Conservation (phyloP, 2,329 filamentous ascomycete species). For the Colletotrichum plurivorum region DNA sequence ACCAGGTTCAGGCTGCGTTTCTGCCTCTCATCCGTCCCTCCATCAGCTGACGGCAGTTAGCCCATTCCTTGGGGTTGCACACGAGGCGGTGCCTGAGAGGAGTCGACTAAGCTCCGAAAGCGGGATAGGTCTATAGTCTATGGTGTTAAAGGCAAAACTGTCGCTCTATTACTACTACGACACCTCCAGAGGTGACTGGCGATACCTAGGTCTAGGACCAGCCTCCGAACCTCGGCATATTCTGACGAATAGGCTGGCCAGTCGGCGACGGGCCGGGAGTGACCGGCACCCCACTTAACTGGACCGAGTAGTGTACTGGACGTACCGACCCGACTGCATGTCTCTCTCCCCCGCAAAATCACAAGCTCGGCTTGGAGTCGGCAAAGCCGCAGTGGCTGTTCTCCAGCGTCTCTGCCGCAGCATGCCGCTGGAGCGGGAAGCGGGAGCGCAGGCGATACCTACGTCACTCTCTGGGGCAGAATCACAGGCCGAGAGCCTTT, state of each 20-base stretch:
- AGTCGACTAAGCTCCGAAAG: not conserved
- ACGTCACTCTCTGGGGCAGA: conserved; percentile 25
- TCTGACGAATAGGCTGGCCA: conserved; percentile 31
- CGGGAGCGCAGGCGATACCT: conserved; percentile 13
- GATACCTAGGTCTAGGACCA: conserved; percentile 25
- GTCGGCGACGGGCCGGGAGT: conserved; percentile 34
- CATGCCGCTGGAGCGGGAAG: conserved; percentile 12
- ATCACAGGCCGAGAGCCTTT: conserved; percentile 33
- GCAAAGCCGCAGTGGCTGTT: conserved; percentile 51
- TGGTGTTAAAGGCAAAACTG: no score
- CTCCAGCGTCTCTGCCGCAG: conserved; percentile 11
- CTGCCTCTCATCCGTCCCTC: conserved; percentile 11
- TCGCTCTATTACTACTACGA: not conserved
- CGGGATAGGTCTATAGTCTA: not conserved
- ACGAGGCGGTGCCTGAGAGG: conserved; percentile 24
- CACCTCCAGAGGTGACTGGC: not conserved
- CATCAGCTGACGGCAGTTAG: conserved; percentile 7
- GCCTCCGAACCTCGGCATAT: conserved; percentile 39
- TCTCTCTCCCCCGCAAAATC: conserved; percentile 64
- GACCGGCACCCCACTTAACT: conserved; percentile 12
- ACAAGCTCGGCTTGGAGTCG: conserved; percentile 70
- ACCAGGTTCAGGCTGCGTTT: conserved; percentile 26
- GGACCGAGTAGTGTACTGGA: not conserved
- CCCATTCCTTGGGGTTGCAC: not conserved
- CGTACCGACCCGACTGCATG: not conserved